Base-by-base conservation (phyloP, 2,329 filamentous ascomycete genomes). In the Colletotrichum musicola region DNA sequence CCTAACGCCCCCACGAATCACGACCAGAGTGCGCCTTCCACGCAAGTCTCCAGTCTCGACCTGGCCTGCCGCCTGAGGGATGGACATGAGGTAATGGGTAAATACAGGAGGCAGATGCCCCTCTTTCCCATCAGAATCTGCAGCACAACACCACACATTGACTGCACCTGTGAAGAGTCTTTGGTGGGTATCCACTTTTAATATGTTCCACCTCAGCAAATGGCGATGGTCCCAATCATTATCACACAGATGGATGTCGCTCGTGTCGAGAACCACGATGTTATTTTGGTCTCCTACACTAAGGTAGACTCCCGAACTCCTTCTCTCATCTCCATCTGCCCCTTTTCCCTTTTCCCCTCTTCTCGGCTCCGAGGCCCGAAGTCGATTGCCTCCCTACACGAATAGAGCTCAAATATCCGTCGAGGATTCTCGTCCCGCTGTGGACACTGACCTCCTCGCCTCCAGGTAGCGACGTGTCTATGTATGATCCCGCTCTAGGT, bases 371-470 rank as follows among this genome's bases (percentile, higher is more conserved):
- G 14, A 38, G 18, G 40, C 38, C 30, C 57, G 44, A 49, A 27
- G 44, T 44, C 30, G 38, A n/a, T 25, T 30, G n/a, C 27, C 22
- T 46, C 4, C 46, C 53, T 20, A n/a, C 27, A 35, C 20, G 14
- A 51, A 22, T 35, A 22, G 59, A 64, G 62, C 64, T 47, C 60
- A 62, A 67, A 67, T 67, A 40, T 67, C 64, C 53, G 60, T 57
- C 22, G 64, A 67, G 64, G 60, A 30, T 47, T 46, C 60, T 38
- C 40, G 46, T 57, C 40, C 53, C 60, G 59, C 53, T 64, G 53
- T 53, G 64, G 47, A 57, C 44, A 49, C 35, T 57, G 54, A 22
- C 3, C 30, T 27, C 35, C 35, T 42, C 40, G 40, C 40, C 44
- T 46, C 50, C 42, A 56, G 44, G n/a, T 13, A 25, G 18, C 27